phyloP scores from a whole-genome alignment of 345 rosid genomes.

The Geranium rotundifolium region DNA sequence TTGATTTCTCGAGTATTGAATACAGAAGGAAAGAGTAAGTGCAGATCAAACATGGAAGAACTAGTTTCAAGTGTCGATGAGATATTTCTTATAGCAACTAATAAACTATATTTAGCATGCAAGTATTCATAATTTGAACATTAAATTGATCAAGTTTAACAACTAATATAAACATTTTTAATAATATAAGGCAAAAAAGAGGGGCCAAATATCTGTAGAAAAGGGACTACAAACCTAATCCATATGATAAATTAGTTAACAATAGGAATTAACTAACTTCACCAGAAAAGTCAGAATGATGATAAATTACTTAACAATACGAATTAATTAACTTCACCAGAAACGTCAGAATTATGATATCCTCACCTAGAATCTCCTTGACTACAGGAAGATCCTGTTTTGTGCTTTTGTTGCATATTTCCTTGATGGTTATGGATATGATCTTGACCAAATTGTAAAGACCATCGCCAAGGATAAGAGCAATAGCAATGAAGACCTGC shows the following conservation, averaged over 20 bases:
- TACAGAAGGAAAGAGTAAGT: not conserved
- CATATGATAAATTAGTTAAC: no score
- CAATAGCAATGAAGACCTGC: slow-evolving; percentile 81
- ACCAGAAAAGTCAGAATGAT: slow-evolving; percentile 20
- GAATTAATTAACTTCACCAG: slow-evolving; percentile 28
- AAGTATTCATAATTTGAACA: no score
- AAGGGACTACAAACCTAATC: not conserved
- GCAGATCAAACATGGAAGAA: not conserved
- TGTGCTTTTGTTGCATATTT: slow-evolving; percentile 43
- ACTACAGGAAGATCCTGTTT: slow-evolving; percentile 42
- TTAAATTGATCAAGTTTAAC: no score
- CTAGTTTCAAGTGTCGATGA: no score
- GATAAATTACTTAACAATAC: not conserved
- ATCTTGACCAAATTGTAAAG: slow-evolving; percentile 83
- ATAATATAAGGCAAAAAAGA: not conserved
- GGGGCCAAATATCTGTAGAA: not conserved
- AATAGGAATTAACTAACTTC: slow-evolving; percentile 7
- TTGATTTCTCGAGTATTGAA: not conserved
- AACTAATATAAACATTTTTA: no score
- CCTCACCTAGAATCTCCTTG: slow-evolving; percentile 44
- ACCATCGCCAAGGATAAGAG: slow-evolving; percentile 88
- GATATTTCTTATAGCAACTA: no score
- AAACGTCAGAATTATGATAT: not conserved
- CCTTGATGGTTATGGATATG: slow-evolving; percentile 46
- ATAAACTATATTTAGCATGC: no score